Conservation (phyloP, 257 asterid species). For the Eucommia ulmoides region DNA sequence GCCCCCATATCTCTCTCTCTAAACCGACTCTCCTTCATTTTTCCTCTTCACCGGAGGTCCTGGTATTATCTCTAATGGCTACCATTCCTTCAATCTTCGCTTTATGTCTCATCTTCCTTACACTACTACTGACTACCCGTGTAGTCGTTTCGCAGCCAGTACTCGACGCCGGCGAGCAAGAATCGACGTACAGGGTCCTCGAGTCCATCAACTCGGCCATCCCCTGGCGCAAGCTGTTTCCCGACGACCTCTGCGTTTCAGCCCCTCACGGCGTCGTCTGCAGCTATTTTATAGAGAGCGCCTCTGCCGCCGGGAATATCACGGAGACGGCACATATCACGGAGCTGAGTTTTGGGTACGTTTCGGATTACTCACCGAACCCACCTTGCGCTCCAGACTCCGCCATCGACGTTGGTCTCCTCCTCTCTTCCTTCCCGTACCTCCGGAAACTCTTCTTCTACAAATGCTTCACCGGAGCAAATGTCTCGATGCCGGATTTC, state of each 20-base stretch:
- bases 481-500: conserved; percentile 40
- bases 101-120: background rate
- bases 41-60: background rate
- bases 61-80: background rate
- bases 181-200: conserved; percentile 51
- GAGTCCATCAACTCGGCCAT: conserved; percentile 48
- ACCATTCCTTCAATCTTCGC: background rate
- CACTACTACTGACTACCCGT: background rate
- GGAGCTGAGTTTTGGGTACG: conserved; percentile 73
- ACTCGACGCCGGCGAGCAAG: conserved; percentile 53
- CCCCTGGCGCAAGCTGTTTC: conserved; percentile 57
- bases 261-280: conserved; percentile 90
- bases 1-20: conserved; percentile 2
- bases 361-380: conserved; percentile 68
- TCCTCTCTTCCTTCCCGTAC: conserved; percentile 33
- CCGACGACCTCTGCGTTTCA: conserved; percentile 73
- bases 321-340: conserved; percentile 33
- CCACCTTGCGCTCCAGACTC: conserved; percentile 53
- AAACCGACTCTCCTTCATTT: background rate
- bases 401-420: conserved; percentile 33
- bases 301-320: conserved; percentile 7
- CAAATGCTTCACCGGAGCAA: conserved; percentile 40
- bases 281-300: conserved; percentile 32
- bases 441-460: conserved; percentile 61
- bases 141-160: conserved; percentile 42